A percentile compares a stretch with the other conserved stretches of the same genome.
phyloP scores from a whole-genome alignment of 2,329 filamentous ascomycete species.

The Phialophora verrucosa region DNA sequence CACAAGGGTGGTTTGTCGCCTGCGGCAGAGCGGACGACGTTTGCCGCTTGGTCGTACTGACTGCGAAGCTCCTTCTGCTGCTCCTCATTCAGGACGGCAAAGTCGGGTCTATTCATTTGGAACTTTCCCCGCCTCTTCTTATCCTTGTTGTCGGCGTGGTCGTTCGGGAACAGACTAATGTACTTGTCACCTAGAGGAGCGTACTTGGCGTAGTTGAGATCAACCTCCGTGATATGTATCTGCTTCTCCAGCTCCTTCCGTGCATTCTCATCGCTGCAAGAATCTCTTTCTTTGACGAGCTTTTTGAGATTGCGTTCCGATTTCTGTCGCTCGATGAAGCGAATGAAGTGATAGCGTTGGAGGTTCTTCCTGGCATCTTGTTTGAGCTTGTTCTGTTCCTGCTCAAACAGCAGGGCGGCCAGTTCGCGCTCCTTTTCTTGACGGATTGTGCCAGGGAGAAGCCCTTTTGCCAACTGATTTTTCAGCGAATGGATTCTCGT shows the following conservation, averaged over 20 bases:
- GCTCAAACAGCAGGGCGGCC: constrained; percentile 61
- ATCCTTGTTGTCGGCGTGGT: constrained; percentile 21
- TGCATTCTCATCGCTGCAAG: constrained; percentile 31
- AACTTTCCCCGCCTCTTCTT: constrained; percentile 27
- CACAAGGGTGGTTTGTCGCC: constrained; percentile 51
- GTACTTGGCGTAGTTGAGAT: constrained; percentile 68
- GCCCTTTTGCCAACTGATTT: constrained; percentile 38
- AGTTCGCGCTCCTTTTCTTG: constrained; percentile 66
- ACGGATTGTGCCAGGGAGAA: constrained; percentile 60
- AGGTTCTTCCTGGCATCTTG: constrained; percentile 62
- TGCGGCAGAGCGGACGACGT: constrained; percentile 21
- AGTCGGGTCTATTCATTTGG: constrained; percentile 13
- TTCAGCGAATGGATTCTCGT: constrained; percentile 39
- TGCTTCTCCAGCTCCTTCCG: constrained; percentile 38
- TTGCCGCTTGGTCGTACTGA: constrained; percentile 34
- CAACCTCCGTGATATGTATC: constrained; percentile 58
- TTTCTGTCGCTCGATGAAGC: constrained; percentile 64
- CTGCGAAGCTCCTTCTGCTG: constrained; percentile 34
- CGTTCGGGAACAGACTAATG: constrained; percentile 59
- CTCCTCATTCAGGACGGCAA: constrained; percentile 30
- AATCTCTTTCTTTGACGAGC: constrained; percentile 21
- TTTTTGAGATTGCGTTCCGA: constrained; percentile 55
- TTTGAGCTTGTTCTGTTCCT: constrained; percentile 56
- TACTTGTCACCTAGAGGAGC: constrained; percentile 66
- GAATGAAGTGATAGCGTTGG: constrained; percentile 67